Percentiles rank a stretch among this genome's conserved stretches.
Conservation (phyloP, 306 rosid genomes). For the Lathyrus aphaca region DNA sequence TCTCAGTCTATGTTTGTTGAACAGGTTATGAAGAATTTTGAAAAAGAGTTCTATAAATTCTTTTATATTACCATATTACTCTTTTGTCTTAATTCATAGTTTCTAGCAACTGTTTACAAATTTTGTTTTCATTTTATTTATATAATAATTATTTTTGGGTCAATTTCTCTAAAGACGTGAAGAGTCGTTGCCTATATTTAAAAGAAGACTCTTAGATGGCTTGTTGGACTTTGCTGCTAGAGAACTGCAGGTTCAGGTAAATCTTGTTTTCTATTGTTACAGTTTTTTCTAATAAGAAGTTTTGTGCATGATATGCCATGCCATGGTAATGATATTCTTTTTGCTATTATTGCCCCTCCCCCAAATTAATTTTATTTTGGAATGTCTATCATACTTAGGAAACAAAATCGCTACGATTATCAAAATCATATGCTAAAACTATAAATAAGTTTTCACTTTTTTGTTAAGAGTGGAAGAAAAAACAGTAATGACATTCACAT, state of each 20-base stretch:
- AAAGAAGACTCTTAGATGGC: constrained; percentile 89
- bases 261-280: constrained; percentile 26
- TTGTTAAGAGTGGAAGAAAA: constrained; percentile 32
- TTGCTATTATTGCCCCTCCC: constrained; percentile 1
- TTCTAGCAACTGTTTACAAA: constrained; percentile 18
- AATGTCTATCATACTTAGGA: constrained; percentile 4
- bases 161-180: constrained; percentile 71
- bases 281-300: constrained; percentile 31
- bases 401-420: constrained; percentile 16
- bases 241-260: constrained; percentile 97
- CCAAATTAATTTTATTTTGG: constrained; percentile 19
- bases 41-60: constrained; percentile 35
- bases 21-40: constrained; percentile 23
- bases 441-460: constrained; percentile 29
- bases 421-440: constrained; percentile 22
- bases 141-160: constrained; percentile 36
- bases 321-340: constrained; percentile 21
- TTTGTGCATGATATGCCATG: constrained; percentile 16
- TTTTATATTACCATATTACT: constrained; percentile 12
- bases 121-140: constrained; percentile 33
- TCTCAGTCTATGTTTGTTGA: constrained; percentile 29
- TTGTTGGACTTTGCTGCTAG: constrained; percentile 94
- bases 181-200: constrained; percentile 86
- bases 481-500: constrained; percentile 46
- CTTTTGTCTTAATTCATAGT: constrained; percentile 18